These are phyloP conservation scores for Pseudocercospora vitis DNA, from an alignment of 2,329 filamentous ascomycete genomes.

Conservation along the genomic window DNA sequence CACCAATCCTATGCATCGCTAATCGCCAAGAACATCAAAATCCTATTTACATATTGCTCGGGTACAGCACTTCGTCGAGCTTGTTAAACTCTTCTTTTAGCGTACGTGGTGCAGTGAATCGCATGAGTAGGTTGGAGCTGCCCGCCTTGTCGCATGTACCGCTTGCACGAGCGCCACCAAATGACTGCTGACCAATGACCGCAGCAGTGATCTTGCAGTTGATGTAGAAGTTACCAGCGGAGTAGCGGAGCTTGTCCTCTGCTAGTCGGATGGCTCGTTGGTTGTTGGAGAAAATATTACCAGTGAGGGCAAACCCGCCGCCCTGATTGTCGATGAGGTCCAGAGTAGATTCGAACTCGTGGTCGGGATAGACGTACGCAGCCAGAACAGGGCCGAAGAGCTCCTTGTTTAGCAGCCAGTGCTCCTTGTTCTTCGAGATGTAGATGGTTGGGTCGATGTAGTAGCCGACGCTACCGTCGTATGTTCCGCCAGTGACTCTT, in stretches of 20 bases:
- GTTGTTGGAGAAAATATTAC: constrained; percentile 70
- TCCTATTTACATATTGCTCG: constrained; percentile 45
- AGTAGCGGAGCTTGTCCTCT: constrained; percentile 67
- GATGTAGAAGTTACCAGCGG: constrained; percentile 80
- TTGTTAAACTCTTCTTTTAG: constrained; percentile 57
- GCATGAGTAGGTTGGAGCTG: constrained; percentile 49
- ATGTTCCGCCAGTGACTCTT: constrained; percentile 70
- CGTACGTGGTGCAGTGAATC: constrained; percentile 57
- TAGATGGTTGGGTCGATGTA: constrained; percentile 83
- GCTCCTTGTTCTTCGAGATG: constrained; percentile 67
- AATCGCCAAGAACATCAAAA: neutral
- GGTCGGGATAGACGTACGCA: constrained; percentile 73
- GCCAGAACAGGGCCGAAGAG: constrained; percentile 77
- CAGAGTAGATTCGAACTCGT: constrained; percentile 49
- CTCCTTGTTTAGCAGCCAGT: constrained; percentile 72
- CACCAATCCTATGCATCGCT: constrained; percentile 6
- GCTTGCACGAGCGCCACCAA: constrained; percentile 53
- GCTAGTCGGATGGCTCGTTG: constrained; percentile 64
- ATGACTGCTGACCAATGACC: constrained; percentile 40
- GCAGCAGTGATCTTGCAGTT: constrained; percentile 69
- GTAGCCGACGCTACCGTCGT: constrained; percentile 75
- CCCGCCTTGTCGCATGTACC: constrained; percentile 60
- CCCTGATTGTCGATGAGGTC: constrained; percentile 63
- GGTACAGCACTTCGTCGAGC: constrained; percentile 50
- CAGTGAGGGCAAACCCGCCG: constrained; percentile 74